Evolutionary conservation across 2,329 filamentous ascomycete genomes (phyloP), one percentile per base, ranked within the genome.

Genomic region (Cryphonectria parasitica): DNA sequence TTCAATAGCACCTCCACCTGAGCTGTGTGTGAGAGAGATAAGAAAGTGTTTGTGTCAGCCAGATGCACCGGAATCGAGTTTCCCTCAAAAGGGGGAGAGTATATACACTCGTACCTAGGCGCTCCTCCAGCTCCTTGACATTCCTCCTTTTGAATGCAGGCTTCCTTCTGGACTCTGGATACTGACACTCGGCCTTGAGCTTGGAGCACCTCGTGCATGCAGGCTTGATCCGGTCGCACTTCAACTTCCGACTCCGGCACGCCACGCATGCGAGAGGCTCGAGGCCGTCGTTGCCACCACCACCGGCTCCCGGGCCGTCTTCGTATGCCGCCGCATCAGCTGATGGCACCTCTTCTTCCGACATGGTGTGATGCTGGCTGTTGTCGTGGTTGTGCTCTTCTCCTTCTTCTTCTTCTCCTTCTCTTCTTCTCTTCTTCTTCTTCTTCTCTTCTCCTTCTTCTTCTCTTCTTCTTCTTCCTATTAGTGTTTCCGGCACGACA

Each of bases 151-250:
- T 97, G 28, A 93, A 91, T 5, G 93, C 92, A 69, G 93, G 93
- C 83, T 97, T 97, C 82, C 93, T 91, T 77, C 94, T 87, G 69
- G 94, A 92, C 81, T 97, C 93, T 72, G 97, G 95, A 80, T 97
- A 98, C 69, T 92, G 87, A 81, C 95, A 98, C 67, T 93, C 90
- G 78, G 91, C 90, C 67, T 89, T 87, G 63, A 95, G 82, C 74
- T 92, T 89, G 68, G 88, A 84, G 80, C 95, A 98, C 28, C 94
- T 95, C 58, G 89, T 88, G 77, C 95, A 98, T 36, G 89, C 88
- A 22, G 94, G 94, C 77, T 90, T 92, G 63, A 84, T 85, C 41
- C 94, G 92, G 81, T 98, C 94, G 82, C 95, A 98, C 80, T 92
- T 92, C 75, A 97, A 83, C 82, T 98, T 98, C 75, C 94, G 87